Conservation (phyloP, 129 eudicot species). For the Erigeron canadensis region DNA sequence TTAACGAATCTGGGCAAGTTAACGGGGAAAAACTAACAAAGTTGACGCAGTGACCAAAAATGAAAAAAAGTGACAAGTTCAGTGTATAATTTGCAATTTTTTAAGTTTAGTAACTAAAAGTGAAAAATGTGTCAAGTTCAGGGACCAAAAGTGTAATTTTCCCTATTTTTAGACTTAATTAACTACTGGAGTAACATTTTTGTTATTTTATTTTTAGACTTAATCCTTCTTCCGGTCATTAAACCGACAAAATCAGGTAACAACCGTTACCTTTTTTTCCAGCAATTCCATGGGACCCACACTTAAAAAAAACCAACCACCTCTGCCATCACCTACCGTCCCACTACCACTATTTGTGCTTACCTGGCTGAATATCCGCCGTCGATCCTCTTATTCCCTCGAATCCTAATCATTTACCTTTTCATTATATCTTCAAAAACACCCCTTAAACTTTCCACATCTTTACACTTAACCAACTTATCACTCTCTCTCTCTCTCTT, state of each 20-base stretch:
- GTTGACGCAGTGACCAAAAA: too few relatives aligned
- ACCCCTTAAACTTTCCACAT: constrained; percentile 22
- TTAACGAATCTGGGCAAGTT: too few relatives aligned
- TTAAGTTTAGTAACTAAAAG: too few relatives aligned
- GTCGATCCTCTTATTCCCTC: constrained; percentile 18
- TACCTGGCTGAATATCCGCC: constrained; percentile 41
- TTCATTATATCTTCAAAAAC: background rate
- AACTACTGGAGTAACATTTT: too few relatives aligned
- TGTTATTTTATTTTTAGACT: too few relatives aligned
- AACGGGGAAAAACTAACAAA: too few relatives aligned
- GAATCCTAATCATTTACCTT: constrained; percentile 20
- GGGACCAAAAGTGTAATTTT: too few relatives aligned
- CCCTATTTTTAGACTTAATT: too few relatives aligned
- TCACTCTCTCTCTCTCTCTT: constrained; percentile 21
- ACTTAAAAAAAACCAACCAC: constrained; percentile 33
- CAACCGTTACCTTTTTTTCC: constrained; percentile 32
- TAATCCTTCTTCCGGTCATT: background rate
- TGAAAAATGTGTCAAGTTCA: too few relatives aligned
- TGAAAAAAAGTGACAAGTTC: too few relatives aligned
- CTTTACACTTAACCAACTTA: constrained; percentile 13
- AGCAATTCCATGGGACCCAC: constrained; percentile 24
- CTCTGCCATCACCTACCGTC: constrained; percentile 30
- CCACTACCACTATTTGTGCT: constrained; percentile 25
- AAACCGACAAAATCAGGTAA: constrained; percentile 35
- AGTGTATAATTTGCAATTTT: too few relatives aligned